phyloP scores from a whole-genome alignment of 2,329 filamentous ascomycete genomes.

The Neofusicoccum sp. region DNA sequence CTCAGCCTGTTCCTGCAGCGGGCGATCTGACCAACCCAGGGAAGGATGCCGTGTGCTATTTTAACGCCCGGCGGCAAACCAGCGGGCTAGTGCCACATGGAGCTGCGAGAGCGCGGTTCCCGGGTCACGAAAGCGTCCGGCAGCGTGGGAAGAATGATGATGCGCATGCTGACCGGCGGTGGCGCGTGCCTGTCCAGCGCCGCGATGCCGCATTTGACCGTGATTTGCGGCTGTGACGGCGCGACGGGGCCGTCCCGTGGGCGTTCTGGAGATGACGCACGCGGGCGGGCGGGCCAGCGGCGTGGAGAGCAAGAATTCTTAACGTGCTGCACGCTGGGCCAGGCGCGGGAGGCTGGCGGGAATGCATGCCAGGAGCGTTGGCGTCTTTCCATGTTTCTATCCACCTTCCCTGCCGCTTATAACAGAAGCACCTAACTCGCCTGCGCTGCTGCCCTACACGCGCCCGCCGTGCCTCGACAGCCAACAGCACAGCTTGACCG shows the following conservation, averaged over 20 bases:
- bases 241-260: conserved; percentile 7
- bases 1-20: conserved; percentile 14
- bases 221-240: conserved; percentile 8
- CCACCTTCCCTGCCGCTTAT: conserved; percentile 2
- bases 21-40: conserved; percentile 5
- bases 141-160: conserved; percentile 10
- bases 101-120: conserved; percentile 8
- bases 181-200: conserved; percentile 1
- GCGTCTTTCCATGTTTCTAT: background rate
- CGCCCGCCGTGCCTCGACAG: background rate
- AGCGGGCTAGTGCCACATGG: conserved; percentile 12
- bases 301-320: background rate
- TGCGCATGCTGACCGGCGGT: conserved; percentile 1
- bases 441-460: conserved; percentile 7
- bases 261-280: conserved; percentile 10
- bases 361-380: conserved; percentile 5
- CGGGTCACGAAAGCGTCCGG: conserved; percentile 2
- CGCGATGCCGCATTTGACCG: background rate
- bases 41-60: conserved; percentile 10
- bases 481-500: conserved; percentile 11
- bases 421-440: conserved; percentile 3
- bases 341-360: conserved; percentile 7
- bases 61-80: background rate
- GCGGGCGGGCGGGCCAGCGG: conserved; percentile 1
- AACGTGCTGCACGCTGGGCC: conserved; percentile 1